Percentiles rank a stretch among this genome's conserved stretches.
These are phyloP conservation scores for Aspergillus sp. DNA, from an alignment of 2,329 filamentous ascomycete genomes.

Conservation along the genomic window DNA sequence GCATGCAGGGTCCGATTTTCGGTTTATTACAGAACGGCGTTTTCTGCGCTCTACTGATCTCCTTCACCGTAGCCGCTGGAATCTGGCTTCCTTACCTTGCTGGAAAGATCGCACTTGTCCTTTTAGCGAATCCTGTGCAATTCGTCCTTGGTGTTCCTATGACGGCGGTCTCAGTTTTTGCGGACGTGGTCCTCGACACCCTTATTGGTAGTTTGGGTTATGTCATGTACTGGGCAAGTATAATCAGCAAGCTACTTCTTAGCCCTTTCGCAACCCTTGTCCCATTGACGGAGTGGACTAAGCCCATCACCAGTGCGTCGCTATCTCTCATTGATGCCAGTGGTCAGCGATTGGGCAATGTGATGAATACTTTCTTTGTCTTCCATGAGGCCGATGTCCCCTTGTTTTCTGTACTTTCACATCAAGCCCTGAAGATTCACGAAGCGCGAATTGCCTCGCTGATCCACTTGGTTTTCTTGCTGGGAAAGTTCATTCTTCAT, in stretches of 20 bases:
- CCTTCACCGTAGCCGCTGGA: conserved; percentile 78
- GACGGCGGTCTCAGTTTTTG: conserved; percentile 67
- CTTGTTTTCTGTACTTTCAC: conserved; percentile 74
- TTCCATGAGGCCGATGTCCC: conserved; percentile 63
- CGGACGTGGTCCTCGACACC: conserved; percentile 78
- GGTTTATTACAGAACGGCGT: conserved; percentile 92
- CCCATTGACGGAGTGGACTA: conserved; percentile 37
- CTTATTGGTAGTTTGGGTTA: conserved; percentile 65
- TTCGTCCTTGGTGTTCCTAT: conserved; percentile 68
- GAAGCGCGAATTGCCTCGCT: conserved; percentile 53
- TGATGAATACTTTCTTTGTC: conserved; percentile 39
- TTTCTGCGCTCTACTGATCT: conserved; percentile 88
- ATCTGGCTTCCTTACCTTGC: conserved; percentile 91
- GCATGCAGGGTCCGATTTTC: conserved; percentile 89
- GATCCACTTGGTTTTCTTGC: conserved; percentile 41
- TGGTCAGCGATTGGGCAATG: conserved; percentile 38
- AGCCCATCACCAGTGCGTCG: conserved; percentile 41
- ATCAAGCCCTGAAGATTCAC: conserved; percentile 65
- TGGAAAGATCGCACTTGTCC: conserved; percentile 78
- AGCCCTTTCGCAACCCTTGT: conserved; percentile 35
- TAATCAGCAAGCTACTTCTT: conserved; percentile 33
- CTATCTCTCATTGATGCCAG: conserved; percentile 45
- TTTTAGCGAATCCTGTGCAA: conserved; percentile 74
- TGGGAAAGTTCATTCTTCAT: conserved; percentile 44
- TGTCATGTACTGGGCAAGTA: conserved; percentile 41